Conservation (phyloP, 2,329 filamentous ascomycete species). For the Colletotrichum chrysophilum region DNA sequence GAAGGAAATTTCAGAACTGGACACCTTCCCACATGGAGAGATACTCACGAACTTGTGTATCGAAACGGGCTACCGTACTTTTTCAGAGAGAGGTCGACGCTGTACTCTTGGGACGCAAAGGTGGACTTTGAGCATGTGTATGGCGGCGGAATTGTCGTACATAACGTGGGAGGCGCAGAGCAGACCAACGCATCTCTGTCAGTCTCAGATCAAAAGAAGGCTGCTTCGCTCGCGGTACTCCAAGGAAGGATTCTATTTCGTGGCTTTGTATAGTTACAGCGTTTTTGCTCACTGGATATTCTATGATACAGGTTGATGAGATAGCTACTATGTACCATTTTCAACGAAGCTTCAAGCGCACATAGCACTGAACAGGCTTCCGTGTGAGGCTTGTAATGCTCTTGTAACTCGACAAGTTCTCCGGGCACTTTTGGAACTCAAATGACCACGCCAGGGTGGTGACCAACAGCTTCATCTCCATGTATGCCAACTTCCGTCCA, state of each 20-base stretch:
- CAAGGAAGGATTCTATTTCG: not conserved
- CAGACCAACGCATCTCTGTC: not conserved
- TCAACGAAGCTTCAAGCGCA: not conserved
- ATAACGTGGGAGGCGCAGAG: not conserved
- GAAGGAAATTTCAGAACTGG: not conserved
- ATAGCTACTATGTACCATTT: not conserved
- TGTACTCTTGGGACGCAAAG: not conserved
- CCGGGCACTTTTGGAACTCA: conserved; percentile 17
- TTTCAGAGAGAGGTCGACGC: not conserved
- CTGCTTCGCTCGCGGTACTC: not conserved
- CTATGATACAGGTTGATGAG: not conserved
- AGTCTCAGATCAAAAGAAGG: not conserved
- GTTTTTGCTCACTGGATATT: fast-evolving
- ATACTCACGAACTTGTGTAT: not conserved
- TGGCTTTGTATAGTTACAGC: not conserved
- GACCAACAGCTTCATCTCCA: conserved; percentile 30
- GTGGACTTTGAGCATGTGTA: not conserved
- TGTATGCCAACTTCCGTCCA: conserved; percentile 30
- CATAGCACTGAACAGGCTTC: not conserved
- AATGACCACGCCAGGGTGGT: conserved; percentile 31
- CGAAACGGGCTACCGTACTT: not conserved
- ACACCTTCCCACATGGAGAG: not conserved
- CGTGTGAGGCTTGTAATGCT: not conserved
- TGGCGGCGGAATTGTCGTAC: not conserved
- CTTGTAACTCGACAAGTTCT: not conserved